phyloP scores from a whole-genome alignment of 768 basidiomycete species.

The Lentinula sp. region DNA sequence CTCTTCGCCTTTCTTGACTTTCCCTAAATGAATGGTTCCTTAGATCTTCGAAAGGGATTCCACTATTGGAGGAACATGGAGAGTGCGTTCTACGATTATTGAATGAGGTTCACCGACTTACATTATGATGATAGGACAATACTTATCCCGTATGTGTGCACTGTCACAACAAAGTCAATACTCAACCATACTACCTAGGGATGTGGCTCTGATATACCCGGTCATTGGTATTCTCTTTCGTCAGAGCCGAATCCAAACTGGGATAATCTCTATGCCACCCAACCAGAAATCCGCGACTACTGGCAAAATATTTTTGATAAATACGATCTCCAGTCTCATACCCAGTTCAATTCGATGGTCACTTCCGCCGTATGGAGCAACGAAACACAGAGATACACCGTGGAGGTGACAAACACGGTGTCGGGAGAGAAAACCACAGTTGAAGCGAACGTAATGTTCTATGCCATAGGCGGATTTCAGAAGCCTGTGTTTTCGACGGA shows the following conservation, averaged over 20 bases:
- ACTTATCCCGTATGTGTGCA: slow-evolving; percentile 40
- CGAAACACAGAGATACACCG: slow-evolving; percentile 30
- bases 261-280: slow-evolving; percentile 37
- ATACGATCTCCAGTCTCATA: slow-evolving; percentile 21
- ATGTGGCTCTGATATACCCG: slow-evolving; percentile 51
- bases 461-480: slow-evolving; percentile 46
- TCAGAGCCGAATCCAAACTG: slow-evolving; percentile 49
- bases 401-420: slow-evolving; percentile 28
- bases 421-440: slow-evolving; percentile 28
- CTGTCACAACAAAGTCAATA: background rate
- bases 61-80: slow-evolving; percentile 50
- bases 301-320: slow-evolving; percentile 33
- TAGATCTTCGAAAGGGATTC: slow-evolving; percentile 48
- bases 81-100: slow-evolving; percentile 28
- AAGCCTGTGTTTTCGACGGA: slow-evolving; percentile 38
- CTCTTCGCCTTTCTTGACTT: background rate
- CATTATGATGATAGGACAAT: slow-evolving; percentile 32
- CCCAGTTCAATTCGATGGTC: slow-evolving; percentile 35
- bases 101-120: background rate
- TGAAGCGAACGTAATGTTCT: slow-evolving; percentile 41
- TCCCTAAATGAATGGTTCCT: background rate
- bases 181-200: slow-evolving; percentile 24
- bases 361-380: slow-evolving; percentile 39
- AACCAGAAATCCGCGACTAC: slow-evolving; percentile 46
- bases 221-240: slow-evolving; percentile 50